Percentiles rank a stretch among this genome's conserved stretches.
phyloP scores from a whole-genome alignment of 176 grass and related monocot genomes.

The Luzula sylvatica region DNA sequence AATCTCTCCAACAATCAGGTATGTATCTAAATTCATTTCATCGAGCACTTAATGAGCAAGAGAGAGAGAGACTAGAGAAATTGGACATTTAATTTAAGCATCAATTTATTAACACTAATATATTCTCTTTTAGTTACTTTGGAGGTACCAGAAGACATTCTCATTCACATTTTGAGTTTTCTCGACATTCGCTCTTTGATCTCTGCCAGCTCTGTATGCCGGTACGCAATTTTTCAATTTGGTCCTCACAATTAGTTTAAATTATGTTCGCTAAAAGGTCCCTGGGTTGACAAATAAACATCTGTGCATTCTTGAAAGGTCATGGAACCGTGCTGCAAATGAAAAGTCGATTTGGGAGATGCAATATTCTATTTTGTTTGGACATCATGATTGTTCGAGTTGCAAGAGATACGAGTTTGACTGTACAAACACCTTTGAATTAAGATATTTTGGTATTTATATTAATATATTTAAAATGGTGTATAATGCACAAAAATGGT shows the following conservation, averaged over 20 bases:
- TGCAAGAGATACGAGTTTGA: constrained; percentile 16
- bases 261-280: too few species aligned
- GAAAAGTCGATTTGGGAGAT: constrained; percentile 58
- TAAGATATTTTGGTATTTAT: neutral
- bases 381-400: neutral
- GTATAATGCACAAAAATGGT: too few species aligned
- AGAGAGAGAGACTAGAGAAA: neutral
- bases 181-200: constrained; percentile 67
- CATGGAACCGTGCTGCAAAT: constrained; percentile 79
- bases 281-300: neutral
- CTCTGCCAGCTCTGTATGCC: constrained; percentile 57
- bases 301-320: constrained; percentile 30
- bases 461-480: constrained; percentile 1
- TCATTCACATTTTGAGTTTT: constrained; percentile 73
- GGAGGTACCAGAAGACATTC: constrained; percentile 56
- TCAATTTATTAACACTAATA: neutral
- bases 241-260: neutral
- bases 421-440: constrained; percentile 44
- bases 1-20: constrained; percentile 39
- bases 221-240: constrained; percentile 33
- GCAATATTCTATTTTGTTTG: constrained; percentile 56
- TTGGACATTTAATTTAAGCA: neutral
- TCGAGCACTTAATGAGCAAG: neutral
- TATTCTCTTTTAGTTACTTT: constrained; percentile 28
- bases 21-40: constrained; percentile 6